Evolutionary conservation across 345 rosid genomes (phyloP).

Genomic region (Microthlaspi erraticum): DNA sequence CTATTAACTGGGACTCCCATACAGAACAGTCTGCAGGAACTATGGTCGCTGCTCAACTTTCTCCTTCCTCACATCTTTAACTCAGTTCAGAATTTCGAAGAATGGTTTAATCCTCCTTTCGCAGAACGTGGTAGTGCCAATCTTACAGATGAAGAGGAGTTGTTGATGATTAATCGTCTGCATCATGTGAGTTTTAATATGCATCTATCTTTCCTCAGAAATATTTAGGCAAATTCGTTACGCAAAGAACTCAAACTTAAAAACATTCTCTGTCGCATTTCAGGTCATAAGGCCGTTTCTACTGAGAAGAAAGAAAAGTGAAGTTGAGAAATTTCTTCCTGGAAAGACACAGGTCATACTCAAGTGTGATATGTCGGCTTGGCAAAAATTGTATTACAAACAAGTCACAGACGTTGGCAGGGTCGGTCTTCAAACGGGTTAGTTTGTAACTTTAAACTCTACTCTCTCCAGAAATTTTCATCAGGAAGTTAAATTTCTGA

Average conservation of each 20-base stretch:
- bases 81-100: slow-evolving; percentile 92
- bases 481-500: slow-evolving; percentile 16
- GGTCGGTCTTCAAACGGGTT: slow-evolving; percentile 84
- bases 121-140: slow-evolving; percentile 86
- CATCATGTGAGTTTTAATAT: slow-evolving; percentile 70
- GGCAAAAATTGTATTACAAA: slow-evolving; percentile 96
- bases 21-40: slow-evolving; percentile 95
- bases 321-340: slow-evolving; percentile 97
- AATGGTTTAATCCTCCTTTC: slow-evolving; percentile 99
- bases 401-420: slow-evolving; percentile 92
- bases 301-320: slow-evolving; percentile 91
- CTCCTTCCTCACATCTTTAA: slow-evolving; percentile 95
- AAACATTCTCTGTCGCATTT: slow-evolving; percentile 16
- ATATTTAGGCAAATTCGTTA: not conserved
- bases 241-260: not conserved
- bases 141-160: slow-evolving; percentile 93
- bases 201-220: not conserved
- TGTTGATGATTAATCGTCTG: slow-evolving; percentile 89
- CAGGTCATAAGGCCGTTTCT: slow-evolving; percentile 98
- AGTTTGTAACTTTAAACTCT: slow-evolving; percentile 43
- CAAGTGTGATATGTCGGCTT: slow-evolving; percentile 94
- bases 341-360: slow-evolving; percentile 89
- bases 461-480: not conserved
- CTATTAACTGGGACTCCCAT: slow-evolving; percentile 97
- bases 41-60: slow-evolving; percentile 97